phyloP scores from a whole-genome alignment of 2,329 filamentous ascomycete genomes.

The Ascochyta clinopodiicola region DNA sequence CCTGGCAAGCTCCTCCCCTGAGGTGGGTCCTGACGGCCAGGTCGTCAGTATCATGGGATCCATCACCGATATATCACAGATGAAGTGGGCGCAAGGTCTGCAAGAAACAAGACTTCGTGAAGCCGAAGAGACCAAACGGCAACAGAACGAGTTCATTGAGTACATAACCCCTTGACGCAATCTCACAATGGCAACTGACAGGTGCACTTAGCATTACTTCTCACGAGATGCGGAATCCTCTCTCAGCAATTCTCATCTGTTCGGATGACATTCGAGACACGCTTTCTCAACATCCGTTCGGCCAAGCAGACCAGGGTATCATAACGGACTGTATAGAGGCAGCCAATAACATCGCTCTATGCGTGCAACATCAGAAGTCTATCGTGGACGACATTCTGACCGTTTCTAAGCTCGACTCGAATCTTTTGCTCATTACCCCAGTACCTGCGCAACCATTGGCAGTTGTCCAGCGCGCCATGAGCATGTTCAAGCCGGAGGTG shows the following conservation, averaged over 20 bases:
- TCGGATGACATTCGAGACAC: slow-evolving; percentile 42
- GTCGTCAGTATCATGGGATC: slow-evolving; percentile 41
- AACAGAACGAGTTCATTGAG: slow-evolving; percentile 48
- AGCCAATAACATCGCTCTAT: slow-evolving; percentile 51
- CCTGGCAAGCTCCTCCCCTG: slow-evolving; percentile 41
- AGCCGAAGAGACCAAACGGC: slow-evolving; percentile 42
- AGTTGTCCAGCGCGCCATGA: slow-evolving; percentile 44
- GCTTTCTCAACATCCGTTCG: slow-evolving; percentile 29
- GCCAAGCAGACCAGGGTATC: slow-evolving; percentile 19
- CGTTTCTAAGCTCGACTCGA: slow-evolving; percentile 42
- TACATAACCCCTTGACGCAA: background rate
- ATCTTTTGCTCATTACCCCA: slow-evolving; percentile 44
- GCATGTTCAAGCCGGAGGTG: slow-evolving; percentile 49
- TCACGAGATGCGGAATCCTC: slow-evolving; percentile 46
- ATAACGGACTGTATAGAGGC: slow-evolving; percentile 39
- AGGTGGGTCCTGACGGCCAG: slow-evolving; percentile 34
- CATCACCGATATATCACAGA: slow-evolving; percentile 42
- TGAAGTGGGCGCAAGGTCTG: slow-evolving; percentile 47
- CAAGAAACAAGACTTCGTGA: slow-evolving; percentile 37
- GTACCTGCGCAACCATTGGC: slow-evolving; percentile 47
- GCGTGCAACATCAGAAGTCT: slow-evolving; percentile 44
- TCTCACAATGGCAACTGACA: background rate
- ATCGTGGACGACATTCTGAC: slow-evolving; percentile 47
- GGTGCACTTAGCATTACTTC: slow-evolving; percentile 30
- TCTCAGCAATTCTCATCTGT: slow-evolving; percentile 43